Evolutionary conservation across 73 alveolate species (phyloP).

Genomic region (Tetrahymena malaccensis): DNA sequence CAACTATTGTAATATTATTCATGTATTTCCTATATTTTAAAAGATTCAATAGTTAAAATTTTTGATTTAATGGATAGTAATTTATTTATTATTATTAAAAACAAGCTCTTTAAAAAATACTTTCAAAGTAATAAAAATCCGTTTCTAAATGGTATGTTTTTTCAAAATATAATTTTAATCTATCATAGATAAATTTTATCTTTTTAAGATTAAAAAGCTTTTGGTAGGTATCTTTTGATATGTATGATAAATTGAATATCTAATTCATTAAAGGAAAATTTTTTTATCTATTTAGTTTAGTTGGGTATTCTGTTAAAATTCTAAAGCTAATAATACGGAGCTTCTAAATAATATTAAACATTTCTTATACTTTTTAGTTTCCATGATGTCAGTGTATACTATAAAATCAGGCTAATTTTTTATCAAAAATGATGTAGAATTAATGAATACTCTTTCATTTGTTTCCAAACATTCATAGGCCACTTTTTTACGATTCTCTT

Average conservation of each 20-base stretch:
- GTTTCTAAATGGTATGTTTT: too few species aligned
- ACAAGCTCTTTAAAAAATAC: too few species aligned
- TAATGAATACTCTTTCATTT: neutral
- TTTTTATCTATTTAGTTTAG: neutral
- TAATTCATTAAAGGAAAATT: neutral
- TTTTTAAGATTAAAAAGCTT: too few species aligned
- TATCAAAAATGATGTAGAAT: neutral
- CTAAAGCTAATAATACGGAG: neutral
- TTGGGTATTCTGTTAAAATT: neutral
- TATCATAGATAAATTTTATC: too few species aligned
- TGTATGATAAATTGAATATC: too few species aligned
- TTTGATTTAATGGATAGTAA: neutral
- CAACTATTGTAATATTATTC: constrained; percentile 21
- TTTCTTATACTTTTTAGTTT: neutral
- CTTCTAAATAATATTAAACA: neutral
- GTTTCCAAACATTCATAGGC: constrained; percentile 14
- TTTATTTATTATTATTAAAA: too few species aligned
- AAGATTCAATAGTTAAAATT: neutral
- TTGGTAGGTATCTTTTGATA: too few species aligned
- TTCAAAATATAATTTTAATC: too few species aligned
- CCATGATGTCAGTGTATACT: neutral
- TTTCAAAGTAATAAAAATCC: too few species aligned
- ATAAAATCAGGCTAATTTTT: neutral
- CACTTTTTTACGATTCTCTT: neutral
- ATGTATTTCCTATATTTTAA: neutral